Base-by-base conservation (phyloP, 805 yeast genomes). In the Monosporozyma solicola region DNA sequence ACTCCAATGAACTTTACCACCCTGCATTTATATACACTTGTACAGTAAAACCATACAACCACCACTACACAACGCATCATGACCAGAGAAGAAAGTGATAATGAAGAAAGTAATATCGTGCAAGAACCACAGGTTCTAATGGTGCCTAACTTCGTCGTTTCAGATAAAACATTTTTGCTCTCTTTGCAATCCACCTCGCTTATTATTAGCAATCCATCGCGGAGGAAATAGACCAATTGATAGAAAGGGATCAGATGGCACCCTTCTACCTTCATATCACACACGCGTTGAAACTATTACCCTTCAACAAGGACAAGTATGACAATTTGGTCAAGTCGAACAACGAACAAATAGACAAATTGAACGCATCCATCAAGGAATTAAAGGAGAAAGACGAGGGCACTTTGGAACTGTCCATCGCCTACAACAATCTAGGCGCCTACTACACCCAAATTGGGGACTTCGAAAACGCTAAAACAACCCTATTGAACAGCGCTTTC, bases 391-490 rank as follows among this genome's bases (percentile, higher is more conserved):
- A 76, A 69, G 74, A 80, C 78, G 97, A 91, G 67, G 95, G 96
- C 35, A 96, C 89, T 66, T 71, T 85, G 58, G 96, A 89, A 64
- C 78, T 83, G 41, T 83, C 90, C 8, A 83, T 83, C 56, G 82
- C 84, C 47, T 85, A 89, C 79, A 80, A 82, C 53, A 80, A 83
- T 62, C 79, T 94, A 32, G 97, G 96, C 37, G 95, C 91, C 66
- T 88, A 84, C 70, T 92, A 88, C 69, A 83, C 97, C 11, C 74
- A 76, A 55, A 87, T 90, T 61, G 92, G 96, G 56, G 97, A 92
- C 68, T 79, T 82, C 57, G 71, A 74, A 35, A 84, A 85, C 60
- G 92, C 96, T 7, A 71, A 79, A 44, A 70, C 74, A 35, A 81
- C 88, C 1, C 76, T 87, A 61, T 20, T 53, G 11, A 49, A 50